Evolutionary conservation across 495 filamentous ascomycete species (phyloP), one percentile per base, ranked within the genome.

Genomic region (Xylaria intraflava): DNA sequence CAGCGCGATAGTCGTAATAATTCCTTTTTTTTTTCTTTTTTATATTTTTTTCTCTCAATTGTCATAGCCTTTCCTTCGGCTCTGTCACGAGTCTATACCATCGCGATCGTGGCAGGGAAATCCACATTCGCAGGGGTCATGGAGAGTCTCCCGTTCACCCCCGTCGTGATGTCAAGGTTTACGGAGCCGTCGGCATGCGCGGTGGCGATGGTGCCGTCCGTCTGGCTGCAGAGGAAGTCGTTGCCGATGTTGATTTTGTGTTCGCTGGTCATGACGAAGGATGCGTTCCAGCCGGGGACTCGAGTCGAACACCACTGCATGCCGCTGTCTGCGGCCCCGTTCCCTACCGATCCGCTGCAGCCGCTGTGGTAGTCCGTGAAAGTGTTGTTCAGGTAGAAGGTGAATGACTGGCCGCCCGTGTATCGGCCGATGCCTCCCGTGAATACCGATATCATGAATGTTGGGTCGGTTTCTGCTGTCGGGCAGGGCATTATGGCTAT

Each of bases 391-490:
- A 55, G 52, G 45, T 55, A 55, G 36, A 55, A 55, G 10, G 45
- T 36, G 33, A 55, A 55, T 6, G 52, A 55, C 29, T 55, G 44
- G 45, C 52, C 52, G 20, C 52, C 52, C 4, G 52, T 55, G 42
- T 55, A 55, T 19, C 22, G 17, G 30, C 52, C 43, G 26, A 31
- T 55, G 44, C 52, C 52, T 11, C 52, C 52, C 19, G 52, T 55
- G 52, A 55, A 55, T 14, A 35, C 36, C 19, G 52, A 42, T 7
- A 55, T 22, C 3, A 33, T 43, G 42, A 55, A 43, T 35, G 19
- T 48, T 8, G 44, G 36, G 12, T 42, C 14, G 45, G 11, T 7
- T n/a, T 31, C 36, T 11, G 52, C 16, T 11, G 33, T 12, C 3
- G 35, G n/a, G 29, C 52, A 55, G 9, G 52, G 45, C 52, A 55